Percentiles rank a stretch among this genome's conserved stretches.
Evolutionary conservation across 306 rosid species (phyloP).

Genomic region (Adenanthera pavonina): DNA sequence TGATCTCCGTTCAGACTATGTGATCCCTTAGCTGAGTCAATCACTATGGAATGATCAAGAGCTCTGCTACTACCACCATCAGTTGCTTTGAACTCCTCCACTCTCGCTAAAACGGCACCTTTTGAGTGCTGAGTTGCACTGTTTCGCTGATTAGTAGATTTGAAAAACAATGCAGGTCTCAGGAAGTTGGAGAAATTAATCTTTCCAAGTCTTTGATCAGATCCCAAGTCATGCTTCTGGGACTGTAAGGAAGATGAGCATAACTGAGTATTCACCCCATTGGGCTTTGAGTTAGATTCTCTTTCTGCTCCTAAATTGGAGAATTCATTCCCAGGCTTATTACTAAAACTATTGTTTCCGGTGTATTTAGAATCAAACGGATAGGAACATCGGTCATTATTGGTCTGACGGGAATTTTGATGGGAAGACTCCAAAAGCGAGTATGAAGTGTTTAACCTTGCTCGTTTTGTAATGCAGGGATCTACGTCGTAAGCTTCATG

Average conservation of each 20-base stretch:
- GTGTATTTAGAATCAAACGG: conserved; percentile 10
- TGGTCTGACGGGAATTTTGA: conserved; percentile 23
- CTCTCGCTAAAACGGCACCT: conserved; percentile 8
- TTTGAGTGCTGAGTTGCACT: conserved; percentile 17
- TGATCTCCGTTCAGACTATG: conserved; percentile 23
- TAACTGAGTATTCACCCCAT: background rate
- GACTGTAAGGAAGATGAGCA: conserved; percentile 34
- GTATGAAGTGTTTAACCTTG: conserved; percentile 35
- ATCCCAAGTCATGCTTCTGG: conserved; percentile 20
- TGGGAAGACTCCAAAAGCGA: conserved; percentile 26
- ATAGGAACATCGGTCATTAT: conserved; percentile 20
- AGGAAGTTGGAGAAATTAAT: conserved; percentile 48
- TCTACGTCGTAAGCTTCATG: conserved; percentile 5
- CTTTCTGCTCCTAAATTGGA: conserved; percentile 19
- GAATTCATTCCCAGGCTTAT: conserved; percentile 10
- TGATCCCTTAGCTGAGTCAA: conserved; percentile 35
- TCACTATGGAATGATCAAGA: conserved; percentile 15
- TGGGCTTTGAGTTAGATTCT: conserved; percentile 16
- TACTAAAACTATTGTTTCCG: conserved; percentile 18
- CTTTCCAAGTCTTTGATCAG: conserved; percentile 30
- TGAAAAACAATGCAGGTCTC: conserved; percentile 37
- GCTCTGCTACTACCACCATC: background rate
- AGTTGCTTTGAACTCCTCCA: conserved; percentile 23
- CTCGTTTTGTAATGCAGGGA: conserved; percentile 18
- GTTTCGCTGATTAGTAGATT: conserved; percentile 29